Evolutionary conservation across 2,329 filamentous ascomycete genomes (phyloP), one percentile per base, ranked within the genome.

Genomic region (Exophiala sideris): DNA sequence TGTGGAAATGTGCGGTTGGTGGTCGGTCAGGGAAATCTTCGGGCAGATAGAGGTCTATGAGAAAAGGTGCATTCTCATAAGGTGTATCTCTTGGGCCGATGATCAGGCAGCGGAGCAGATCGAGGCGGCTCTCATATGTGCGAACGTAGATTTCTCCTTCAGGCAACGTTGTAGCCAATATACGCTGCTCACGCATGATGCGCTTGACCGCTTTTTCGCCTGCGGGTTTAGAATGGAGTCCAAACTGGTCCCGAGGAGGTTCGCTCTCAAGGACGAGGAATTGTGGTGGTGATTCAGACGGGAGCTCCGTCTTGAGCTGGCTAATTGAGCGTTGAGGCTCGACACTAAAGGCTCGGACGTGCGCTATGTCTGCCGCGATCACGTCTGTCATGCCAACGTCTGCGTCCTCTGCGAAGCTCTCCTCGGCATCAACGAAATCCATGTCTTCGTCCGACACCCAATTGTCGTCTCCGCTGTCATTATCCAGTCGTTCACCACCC

Each of bases 31-130:
- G 82, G 57, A 79, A 85, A 0, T 67, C 62, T 0, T 72, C 63
- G 8, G 70, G 68, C 16, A 84, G 73, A 56, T 79, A 71, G 50
- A 84, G 72, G 65, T 85, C 82, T 57, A 85, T 74, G n/a, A 84
- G 66, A 63, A 84, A 84, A 0, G 82, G 82, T 0, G 80, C 80
- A 60, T 78, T 73, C 58, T 81, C 80, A 64, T 85, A 85, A 2
- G 82, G 82, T 0, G 82, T 85, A 45, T 81, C 80, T 18, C 72
- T 67, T 0, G 82, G 80, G 0, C 82, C 82, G 44, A 85, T 71
- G 50, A 85, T 79, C 3, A 85, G 67, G 12, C 81, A 77, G 9
- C 82, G 78, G 8, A 84, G 65, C 7, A 85, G 72, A 63, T 85
- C 80, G 40, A 84, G 73, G 18, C 80, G 73, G 2, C 75, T 76